A percentile compares a stretch with the other conserved stretches of the same genome.
phyloP scores from a whole-genome alignment of 108 stramenopile species.

The Skeletonema marinoi region DNA sequence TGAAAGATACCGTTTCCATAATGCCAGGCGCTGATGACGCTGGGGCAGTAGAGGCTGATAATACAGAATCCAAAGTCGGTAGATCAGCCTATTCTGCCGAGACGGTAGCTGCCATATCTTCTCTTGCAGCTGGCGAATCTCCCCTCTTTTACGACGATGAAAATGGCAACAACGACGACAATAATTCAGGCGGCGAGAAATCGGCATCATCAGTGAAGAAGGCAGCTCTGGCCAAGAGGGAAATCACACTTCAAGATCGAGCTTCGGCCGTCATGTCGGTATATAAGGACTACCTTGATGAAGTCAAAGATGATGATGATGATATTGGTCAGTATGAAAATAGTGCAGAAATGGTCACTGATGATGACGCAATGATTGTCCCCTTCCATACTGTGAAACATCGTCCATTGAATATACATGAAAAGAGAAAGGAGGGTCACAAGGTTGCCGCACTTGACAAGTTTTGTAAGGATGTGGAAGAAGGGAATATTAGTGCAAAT shows the following conservation, averaged over 20 bases:
- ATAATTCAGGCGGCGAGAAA: neutral
- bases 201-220: neutral
- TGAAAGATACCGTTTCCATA: neutral
- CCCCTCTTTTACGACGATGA: neutral
- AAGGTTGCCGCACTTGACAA: conserved; percentile 39
- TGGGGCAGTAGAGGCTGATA: neutral
- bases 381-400: neutral
- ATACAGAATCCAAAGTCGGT: neutral
- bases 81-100: conserved; percentile 13
- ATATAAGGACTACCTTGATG: conserved; percentile 37
- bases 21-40: neutral
- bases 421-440: conserved; percentile 12
- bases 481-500: neutral
- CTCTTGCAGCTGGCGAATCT: conserved; percentile 14
- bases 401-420: conserved; percentile 6
- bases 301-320: neutral
- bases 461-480: conserved; percentile 21
- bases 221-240: neutral
- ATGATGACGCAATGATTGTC: neutral
- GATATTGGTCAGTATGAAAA: neutral
- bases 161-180: neutral
- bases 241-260: conserved; percentile 29
- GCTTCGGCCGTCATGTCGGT: conserved; percentile 35
- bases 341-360: neutral
- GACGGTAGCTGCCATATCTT: conserved; percentile 34